Evolutionary conservation across 306 rosid genomes (phyloP), one percentile per base, ranked within the genome.

Genomic region (Senna siamea): DNA sequence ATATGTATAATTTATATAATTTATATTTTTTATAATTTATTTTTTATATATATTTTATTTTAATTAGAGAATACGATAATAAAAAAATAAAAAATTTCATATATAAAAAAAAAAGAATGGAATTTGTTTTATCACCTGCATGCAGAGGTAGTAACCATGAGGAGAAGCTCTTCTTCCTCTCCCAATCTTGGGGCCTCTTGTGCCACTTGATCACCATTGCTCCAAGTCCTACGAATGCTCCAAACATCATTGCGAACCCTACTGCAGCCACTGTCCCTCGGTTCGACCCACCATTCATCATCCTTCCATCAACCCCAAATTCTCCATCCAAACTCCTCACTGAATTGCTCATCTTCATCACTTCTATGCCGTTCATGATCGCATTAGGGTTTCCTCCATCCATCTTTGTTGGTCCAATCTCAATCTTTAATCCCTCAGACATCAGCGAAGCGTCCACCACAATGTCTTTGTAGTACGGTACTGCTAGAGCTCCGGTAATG

Each of bases 161-260:
- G 61, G 82, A 77, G 79, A 82, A 81, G 43, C 82, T 82, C 0
- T 82, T 77, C n/a, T 65, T 82, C 57, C 58, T 82, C 19, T 73
- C 74, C 82, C 82, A 82, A 17, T 82, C 85, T 50, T 69, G 77
- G 5, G 82, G 85, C 60, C 85, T 73, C 74, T 73, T 82, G 38
- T 77, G 79, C 85, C 85, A 82, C 57, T 73, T 82, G 62, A 73
- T 18, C 43, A 77, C 85, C 85, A 82, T 82, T 0, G 79, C 77
- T 38, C 80, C 80, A 47, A 80, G 77, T 9, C 84, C 84, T 5
- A 18, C 73, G 10, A 80, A 80, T 17, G 80, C 84, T 43, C 77
- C 80, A 57, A 80, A 80, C 84, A 80, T 80, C 84, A 80, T 80
- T 0, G 73, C 84, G 71, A 80, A 80, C 6, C 84, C 80, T 7